phyloP scores from a whole-genome alignment of 2,329 filamentous ascomycete species.

The Dactylonectria estremocensis region DNA sequence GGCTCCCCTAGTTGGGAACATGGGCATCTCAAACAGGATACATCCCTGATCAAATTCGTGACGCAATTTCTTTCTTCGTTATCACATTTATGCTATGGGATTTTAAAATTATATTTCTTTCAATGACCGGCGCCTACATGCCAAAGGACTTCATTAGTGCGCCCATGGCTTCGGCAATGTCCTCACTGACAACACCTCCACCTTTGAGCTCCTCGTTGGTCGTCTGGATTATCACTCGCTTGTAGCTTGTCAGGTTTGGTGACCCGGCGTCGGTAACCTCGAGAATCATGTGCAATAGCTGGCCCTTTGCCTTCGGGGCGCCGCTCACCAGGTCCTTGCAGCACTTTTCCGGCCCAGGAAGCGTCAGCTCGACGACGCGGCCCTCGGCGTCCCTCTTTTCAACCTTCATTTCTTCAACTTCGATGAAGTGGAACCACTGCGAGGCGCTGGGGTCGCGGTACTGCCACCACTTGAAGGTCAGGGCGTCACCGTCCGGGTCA shows the following conservation, averaged over 20 bases:
- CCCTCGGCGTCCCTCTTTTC: conserved; percentile 39
- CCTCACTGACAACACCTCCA: conserved; percentile 28
- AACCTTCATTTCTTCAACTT: conserved; percentile 52
- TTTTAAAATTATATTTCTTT: not conserved
- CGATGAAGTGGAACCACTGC: conserved; percentile 58
- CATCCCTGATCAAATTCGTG: not conserved
- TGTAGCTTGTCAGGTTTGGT: conserved; percentile 63
- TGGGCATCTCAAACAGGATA: not conserved
- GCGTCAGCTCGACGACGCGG: conserved; percentile 52
- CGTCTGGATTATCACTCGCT: conserved; percentile 57
- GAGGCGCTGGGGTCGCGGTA: conserved; percentile 57
- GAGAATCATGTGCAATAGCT: conserved; percentile 65
- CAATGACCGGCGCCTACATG: not conserved
- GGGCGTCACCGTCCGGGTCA: conserved; percentile 60
- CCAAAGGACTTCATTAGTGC: conserved; percentile 11
- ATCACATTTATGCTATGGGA: not conserved
- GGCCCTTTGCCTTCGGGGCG: conserved; percentile 56
- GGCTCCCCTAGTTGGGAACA: not conserved
- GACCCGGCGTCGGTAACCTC: conserved; percentile 62
- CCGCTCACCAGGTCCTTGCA: conserved; percentile 51
- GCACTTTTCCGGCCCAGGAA: conserved; percentile 59
- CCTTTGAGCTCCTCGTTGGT: conserved; percentile 51
- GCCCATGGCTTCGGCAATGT: conserved; percentile 31
- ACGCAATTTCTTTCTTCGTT: not conserved
- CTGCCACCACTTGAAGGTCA: conserved; percentile 66